phyloP scores from a whole-genome alignment of 2,329 filamentous ascomycete genomes.

The Fusarium veterinarium region DNA sequence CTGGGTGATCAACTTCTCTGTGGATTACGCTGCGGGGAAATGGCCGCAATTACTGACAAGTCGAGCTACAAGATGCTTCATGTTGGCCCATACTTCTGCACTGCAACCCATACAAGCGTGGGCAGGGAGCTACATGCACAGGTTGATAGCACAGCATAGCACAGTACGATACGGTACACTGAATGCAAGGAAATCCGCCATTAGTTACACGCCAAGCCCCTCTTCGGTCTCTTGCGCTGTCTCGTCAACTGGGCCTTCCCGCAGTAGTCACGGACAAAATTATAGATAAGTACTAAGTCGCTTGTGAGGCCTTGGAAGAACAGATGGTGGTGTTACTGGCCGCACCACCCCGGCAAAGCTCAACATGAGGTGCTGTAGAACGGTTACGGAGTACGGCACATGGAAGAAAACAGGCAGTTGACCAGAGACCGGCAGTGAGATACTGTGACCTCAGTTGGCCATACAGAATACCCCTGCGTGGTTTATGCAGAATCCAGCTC shows the following conservation, averaged over 20 bases:
- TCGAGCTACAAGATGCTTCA: constrained; percentile 18
- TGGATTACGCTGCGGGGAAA: constrained; percentile 38
- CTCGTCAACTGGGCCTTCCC: neutral
- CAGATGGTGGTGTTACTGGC: constrained; percentile 7
- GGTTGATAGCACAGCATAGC: neutral
- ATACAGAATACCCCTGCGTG: constrained; percentile 6
- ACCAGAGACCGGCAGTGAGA: constrained; percentile 2
- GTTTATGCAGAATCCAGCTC: constrained; percentile 17
- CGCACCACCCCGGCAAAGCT: constrained; percentile 7
- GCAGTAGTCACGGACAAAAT: neutral
- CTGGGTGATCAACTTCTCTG: constrained; percentile 4
- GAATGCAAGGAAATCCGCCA: neutral
- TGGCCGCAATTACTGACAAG: constrained; percentile 6
- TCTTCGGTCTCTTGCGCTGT: neutral
- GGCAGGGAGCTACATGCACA: constrained; percentile 6
- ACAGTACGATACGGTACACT: neutral
- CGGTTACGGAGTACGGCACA: constrained; percentile 5
- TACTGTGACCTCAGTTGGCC: constrained; percentile 2
- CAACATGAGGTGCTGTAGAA: neutral
- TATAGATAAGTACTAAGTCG: constrained; percentile 2
- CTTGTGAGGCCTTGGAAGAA: neutral
- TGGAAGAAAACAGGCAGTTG: constrained; percentile 1
- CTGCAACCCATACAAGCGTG: constrained; percentile 30
- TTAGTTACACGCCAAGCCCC: constrained; percentile 3
- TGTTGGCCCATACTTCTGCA: constrained; percentile 6